phyloP scores from a whole-genome alignment of 768 basidiomycete species.

The Paxillus ammoniavirescens region DNA sequence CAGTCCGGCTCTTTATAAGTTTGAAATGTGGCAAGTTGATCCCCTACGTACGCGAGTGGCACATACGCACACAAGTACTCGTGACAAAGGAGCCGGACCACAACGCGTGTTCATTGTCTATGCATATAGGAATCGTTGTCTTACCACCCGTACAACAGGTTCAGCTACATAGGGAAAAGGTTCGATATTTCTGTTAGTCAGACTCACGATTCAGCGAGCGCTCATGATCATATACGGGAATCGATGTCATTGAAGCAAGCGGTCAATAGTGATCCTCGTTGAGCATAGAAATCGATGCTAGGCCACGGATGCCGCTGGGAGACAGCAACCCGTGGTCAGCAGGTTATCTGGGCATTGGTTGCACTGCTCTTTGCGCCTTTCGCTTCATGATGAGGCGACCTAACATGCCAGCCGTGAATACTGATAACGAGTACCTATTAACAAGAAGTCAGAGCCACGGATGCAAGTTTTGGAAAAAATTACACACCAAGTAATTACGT shows the following conservation, averaged over 20 bases:
- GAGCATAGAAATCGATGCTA: constrained; percentile 2
- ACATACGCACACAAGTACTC: neutral
- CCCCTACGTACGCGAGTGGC: neutral
- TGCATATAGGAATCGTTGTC: constrained; percentile 6
- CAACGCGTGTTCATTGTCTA: constrained; percentile 5
- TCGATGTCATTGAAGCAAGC: neutral
- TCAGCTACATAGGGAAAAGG: neutral
- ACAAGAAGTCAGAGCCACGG: constrained; percentile 11
- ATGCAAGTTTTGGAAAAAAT: neutral
- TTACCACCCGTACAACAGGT: neutral
- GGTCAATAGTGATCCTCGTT: neutral
- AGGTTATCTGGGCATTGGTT: constrained; percentile 54
- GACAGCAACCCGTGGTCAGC: neutral
- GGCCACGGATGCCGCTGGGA: neutral
- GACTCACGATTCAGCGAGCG: neutral
- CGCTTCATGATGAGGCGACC: constrained; percentile 60
- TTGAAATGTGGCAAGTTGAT: neutral
- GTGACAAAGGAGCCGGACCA: neutral
- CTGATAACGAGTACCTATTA: constrained; percentile 84
- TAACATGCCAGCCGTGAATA: constrained; percentile 83
- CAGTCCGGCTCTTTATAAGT: neutral
- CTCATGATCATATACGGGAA: neutral
- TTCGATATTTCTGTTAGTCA: too few species aligned
- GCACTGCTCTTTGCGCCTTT: constrained; percentile 43
- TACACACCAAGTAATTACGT: constrained; percentile 89